Evolutionary conservation across 1,284 basidiomycete genomes (phyloP), one percentile per base, ranked within the genome.

Genomic region (Leccinum idahoense): DNA sequence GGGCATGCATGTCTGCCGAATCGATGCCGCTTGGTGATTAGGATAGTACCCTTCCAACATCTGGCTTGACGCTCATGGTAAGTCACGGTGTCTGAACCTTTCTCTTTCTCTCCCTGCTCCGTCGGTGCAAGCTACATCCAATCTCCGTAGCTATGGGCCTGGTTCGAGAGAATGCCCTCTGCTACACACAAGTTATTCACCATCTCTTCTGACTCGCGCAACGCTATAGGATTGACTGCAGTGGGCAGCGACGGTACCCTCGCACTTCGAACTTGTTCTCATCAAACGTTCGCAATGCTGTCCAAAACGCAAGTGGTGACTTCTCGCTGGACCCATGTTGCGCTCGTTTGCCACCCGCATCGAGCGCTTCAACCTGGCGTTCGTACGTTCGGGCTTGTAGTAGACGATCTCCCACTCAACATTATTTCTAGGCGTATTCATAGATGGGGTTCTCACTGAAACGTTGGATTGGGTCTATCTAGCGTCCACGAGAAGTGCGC

Each of bases 51-150:
- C 70, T 90, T 56, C 86, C 88, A 0, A 68, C 76, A 1, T 74
- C 80, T 6, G 89, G 89, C 0, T 84, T 90, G 67, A 87, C 88
- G 1, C 85, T 89, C 71, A 85, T 90, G 85, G 89, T 87, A 63
- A 59, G 76, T 32, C 29, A 32, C 29, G 29, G 29, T 54, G 51
- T 44, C 15, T 20, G 5, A 23, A 3, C 12, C 7, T 32, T 35
- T 14, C 5, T 58, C 11, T 29, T 15, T 15, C 39, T 20, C 26
- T 8, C 12, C 29, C 26, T 58, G 10, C 26, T 37, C 2, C 20
- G 15, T 6, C 1, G 2, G 29, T 39, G 10, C n/a, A 32, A 32
- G 51, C 37, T 56, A 39, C 41, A 63, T 32, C 4, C 26, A 3
- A 29, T 8, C 59, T 56, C 18, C 56, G 39, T 60, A 90, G 89